Evolutionary conservation across 2,329 filamentous ascomycete genomes (phyloP), one percentile per base, ranked within the genome.

Genomic region (Oidium heveae): DNA sequence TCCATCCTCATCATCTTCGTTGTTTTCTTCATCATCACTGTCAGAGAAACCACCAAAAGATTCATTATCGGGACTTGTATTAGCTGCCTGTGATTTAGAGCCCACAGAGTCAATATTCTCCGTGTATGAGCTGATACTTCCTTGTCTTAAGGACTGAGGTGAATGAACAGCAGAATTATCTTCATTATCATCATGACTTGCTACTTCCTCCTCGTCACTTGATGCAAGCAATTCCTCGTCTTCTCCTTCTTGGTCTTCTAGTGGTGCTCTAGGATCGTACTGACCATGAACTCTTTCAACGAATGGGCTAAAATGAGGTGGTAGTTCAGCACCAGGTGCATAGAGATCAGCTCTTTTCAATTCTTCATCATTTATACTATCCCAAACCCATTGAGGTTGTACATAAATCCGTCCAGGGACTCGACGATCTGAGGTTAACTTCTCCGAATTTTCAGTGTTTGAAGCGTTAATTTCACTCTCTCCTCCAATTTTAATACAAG

Each of bases 371-470:
- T 98, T 98, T 66, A 94, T 72, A 63, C 85, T 89, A 65, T 98
- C 91, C 91, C 91, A 98, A 4, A 98, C 80, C 89, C 93, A 98
- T 66, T 98, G 91, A 20, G 91, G 91, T 70, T 98, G 91, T 55
- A 98, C 71, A 62, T 98, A 98, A 59, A 80, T 86, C 60, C 91
- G 77, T 37, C 89, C 89, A n/a, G 89, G 87, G 58, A 96, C 82
- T 57, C 87, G 79, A 59, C 79, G 79, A 63, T 85, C 83, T 56
- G 68, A 68, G 28, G 66, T 71, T 55, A 79, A 69, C 66, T 74
- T 76, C 66, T 74, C 76, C 51, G 70, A 70, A 47, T 24, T 47
- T 32, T 32, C 28, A 58, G 72, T 83, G 69, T 77, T 77, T 67
- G 75, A 80, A 61, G 81, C 78, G 59, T 76, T 74, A 32, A 61